phyloP scores from a whole-genome alignment of 2,329 filamentous ascomycete species.

The Trichoderma lentiforme region DNA sequence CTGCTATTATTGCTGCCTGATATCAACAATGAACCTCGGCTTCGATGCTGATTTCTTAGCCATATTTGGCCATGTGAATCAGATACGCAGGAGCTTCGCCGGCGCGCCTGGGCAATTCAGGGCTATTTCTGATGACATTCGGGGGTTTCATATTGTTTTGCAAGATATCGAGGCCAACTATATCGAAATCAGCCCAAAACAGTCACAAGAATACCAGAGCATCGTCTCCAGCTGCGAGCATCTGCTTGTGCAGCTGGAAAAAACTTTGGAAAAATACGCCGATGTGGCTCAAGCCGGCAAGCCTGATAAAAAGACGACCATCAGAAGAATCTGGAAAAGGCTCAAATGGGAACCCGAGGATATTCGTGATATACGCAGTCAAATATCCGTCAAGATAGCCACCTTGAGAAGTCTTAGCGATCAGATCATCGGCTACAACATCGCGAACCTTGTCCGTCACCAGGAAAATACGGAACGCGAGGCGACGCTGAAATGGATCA shows the following conservation, averaged over 20 bases:
- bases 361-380: not conserved
- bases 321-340: not conserved
- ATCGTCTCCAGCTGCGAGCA: not conserved
- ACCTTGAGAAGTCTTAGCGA: not conserved
- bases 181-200: not conserved
- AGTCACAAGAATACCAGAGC: not conserved
- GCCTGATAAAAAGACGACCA: not conserved
- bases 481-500: not conserved
- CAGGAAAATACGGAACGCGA: not conserved
- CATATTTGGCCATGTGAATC: not conserved
- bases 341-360: not conserved
- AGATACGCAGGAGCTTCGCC: not conserved
- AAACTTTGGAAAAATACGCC: not conserved
- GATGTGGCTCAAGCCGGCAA: accelerated
- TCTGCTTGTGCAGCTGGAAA: not conserved
- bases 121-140: not conserved
- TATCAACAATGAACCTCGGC: not conserved
- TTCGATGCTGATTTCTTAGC: not conserved
- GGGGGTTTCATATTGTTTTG: not conserved
- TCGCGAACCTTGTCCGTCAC: not conserved
- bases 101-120: not conserved
- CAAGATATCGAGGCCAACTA: not conserved
- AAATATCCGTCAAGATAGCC: not conserved
- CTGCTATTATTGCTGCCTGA: not conserved
- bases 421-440: not conserved